phyloP scores from a whole-genome alignment of 2,329 filamentous ascomycete species.

The Paracorniculantispora psalliotae region DNA sequence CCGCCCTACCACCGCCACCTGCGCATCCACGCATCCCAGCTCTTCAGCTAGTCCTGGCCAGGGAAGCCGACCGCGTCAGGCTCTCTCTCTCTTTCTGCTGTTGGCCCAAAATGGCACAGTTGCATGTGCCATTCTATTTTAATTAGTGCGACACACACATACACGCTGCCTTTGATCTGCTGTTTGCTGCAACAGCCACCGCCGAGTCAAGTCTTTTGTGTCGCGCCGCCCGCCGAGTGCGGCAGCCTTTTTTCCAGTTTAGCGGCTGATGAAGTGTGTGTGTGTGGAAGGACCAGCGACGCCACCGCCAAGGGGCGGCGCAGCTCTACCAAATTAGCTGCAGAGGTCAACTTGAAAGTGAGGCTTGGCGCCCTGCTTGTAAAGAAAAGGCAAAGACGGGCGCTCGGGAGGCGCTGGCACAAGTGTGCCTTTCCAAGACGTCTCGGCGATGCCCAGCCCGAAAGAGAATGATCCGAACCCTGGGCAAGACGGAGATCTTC shows the following conservation, averaged over 20 bases:
- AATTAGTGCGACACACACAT: no score
- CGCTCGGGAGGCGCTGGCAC: slow-evolving; percentile 5
- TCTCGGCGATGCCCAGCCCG: not conserved
- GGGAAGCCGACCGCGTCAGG: no score
- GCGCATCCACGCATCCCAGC: no score
- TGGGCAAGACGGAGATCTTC: not conserved
- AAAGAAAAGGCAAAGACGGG: no score
- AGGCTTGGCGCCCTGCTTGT: not conserved
- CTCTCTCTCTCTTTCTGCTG: no score
- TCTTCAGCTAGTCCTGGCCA: no score
- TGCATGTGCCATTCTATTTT: no score
- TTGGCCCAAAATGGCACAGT: no score
- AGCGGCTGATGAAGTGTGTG: not conserved
- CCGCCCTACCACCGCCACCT: not conserved
- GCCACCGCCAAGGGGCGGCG: slow-evolving; percentile 3
- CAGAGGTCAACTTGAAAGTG: no score
- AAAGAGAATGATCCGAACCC: not conserved
- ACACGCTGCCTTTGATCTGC: no score
- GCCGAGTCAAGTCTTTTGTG: no score
- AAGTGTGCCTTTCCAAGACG: not conserved
- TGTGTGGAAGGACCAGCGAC: not conserved
- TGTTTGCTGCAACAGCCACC: no score
- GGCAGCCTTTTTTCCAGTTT: not conserved
- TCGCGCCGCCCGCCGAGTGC: not conserved
- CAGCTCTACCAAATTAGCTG: not conserved